Conservation (phyloP, 441 rosid species). For the Pelargonium australe region DNA sequence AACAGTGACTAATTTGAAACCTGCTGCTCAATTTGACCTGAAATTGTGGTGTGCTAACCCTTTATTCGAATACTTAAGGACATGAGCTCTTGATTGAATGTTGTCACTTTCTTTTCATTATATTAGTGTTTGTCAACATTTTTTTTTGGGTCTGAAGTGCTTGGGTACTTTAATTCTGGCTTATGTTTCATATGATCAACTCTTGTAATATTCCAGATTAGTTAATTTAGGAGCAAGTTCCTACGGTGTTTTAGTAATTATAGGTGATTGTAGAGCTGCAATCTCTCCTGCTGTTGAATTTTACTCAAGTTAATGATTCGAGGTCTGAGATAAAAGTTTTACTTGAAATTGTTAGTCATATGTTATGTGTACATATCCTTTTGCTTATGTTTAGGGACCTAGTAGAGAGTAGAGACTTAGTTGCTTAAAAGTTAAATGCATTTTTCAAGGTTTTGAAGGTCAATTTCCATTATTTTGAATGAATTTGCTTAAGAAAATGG, state of each 20-base stretch:
- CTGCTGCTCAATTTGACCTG: background rate
- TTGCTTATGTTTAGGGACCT: background rate
- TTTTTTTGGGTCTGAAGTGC: too few relatives aligned
- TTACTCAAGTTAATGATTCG: background rate
- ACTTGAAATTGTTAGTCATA: too few relatives aligned
- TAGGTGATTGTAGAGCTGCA: background rate
- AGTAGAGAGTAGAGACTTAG: too few relatives aligned
- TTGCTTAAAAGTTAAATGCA: too few relatives aligned
- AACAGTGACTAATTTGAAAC: background rate
- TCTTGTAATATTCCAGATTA: background rate
- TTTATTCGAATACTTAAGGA: too few relatives aligned
- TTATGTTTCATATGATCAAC: background rate
- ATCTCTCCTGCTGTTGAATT: background rate
- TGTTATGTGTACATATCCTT: too few relatives aligned
- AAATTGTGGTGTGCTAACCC: background rate
- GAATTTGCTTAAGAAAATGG: too few relatives aligned
- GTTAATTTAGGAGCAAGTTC: background rate
- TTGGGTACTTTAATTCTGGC: background rate
- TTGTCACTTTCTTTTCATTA: too few relatives aligned
- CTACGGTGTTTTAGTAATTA: background rate
- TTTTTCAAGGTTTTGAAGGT: too few relatives aligned
- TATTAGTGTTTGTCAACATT: too few relatives aligned
- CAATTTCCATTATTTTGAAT: too few relatives aligned
- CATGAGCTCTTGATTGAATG: too few relatives aligned
- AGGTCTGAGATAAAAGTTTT: background rate